Conservation (phyloP, 192 early-diverging fungal species). For the Geranomyces michiganensis region DNA sequence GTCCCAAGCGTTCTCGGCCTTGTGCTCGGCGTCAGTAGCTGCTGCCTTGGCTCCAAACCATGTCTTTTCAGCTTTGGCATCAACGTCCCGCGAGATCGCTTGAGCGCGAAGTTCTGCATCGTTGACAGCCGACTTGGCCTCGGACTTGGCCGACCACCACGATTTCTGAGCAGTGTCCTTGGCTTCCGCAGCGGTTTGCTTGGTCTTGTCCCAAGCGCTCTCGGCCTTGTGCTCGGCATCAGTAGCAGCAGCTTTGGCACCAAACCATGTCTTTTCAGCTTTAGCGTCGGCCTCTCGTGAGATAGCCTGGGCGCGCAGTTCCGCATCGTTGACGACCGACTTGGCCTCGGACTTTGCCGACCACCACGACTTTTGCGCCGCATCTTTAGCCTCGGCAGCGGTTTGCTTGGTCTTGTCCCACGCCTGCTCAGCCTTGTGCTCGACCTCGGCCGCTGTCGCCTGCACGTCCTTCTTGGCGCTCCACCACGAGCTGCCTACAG, state of each 20-base stretch:
- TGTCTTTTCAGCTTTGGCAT: neutral
- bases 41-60: constrained; percentile 18
- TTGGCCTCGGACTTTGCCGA: constrained; percentile 2
- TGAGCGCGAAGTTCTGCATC: neutral
- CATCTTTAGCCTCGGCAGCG: constrained; percentile 7
- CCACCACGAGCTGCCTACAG: constrained; percentile 19
- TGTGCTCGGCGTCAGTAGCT: constrained; percentile 4
- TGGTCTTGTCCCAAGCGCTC: constrained; percentile 16
- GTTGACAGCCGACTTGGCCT: constrained; percentile 1
- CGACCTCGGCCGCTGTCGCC: constrained; percentile 6
- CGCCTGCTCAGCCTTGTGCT: constrained; percentile 19
- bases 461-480: constrained; percentile 10
- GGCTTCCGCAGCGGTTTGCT: neutral
- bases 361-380: constrained; percentile 11
- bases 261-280: constrained; percentile 10
- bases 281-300: neutral
- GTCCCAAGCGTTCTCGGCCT: constrained; percentile 15
- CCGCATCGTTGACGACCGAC: neutral
- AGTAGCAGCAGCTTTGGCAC: constrained; percentile 12
- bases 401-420: constrained; percentile 3
- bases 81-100: neutral
- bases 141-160: constrained; percentile 24
- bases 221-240: constrained; percentile 18
- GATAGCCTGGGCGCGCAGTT: neutral
- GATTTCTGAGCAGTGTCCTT: constrained; percentile 1